These are phyloP conservation scores for Talaromyces nanjingensis DNA, from an alignment of 495 filamentous ascomycete genomes.

Conservation along the genomic window DNA sequence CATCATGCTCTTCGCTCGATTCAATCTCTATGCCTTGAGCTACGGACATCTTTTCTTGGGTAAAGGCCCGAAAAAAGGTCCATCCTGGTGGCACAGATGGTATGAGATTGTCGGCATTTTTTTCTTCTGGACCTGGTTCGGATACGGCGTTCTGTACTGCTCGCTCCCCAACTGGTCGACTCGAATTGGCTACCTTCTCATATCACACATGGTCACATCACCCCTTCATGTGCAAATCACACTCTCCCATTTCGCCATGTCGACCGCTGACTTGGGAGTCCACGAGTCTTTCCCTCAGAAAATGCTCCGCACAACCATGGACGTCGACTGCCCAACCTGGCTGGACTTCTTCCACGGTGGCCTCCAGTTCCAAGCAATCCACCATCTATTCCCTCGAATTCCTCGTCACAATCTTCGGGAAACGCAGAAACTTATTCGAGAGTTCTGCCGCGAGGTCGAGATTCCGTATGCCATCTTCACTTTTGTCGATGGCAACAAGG, in stretches of 20 bases:
- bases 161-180: slow-evolving; percentile 62
- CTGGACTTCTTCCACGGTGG: slow-evolving; percentile 96
- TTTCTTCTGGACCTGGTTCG: slow-evolving; percentile 95
- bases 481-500: slow-evolving; percentile 86
- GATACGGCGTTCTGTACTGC: slow-evolving; percentile 75
- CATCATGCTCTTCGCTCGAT: slow-evolving; percentile 77
- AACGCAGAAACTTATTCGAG: slow-evolving; percentile 74
- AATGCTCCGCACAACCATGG: slow-evolving; percentile 97
- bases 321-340: slow-evolving; percentile 92
- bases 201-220: slow-evolving; percentile 82
- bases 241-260: slow-evolving; percentile 95
- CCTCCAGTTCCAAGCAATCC: slow-evolving; percentile 93
- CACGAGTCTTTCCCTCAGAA: slow-evolving; percentile 90
- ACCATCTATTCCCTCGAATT: slow-evolving; percentile 91
- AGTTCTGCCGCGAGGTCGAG: slow-evolving; percentile 84
- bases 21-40: slow-evolving; percentile 83
- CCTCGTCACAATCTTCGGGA: slow-evolving; percentile 86
- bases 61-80: slow-evolving; percentile 71
- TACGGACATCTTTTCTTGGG: slow-evolving; percentile 75
- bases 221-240: slow-evolving; percentile 95
- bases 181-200: slow-evolving; percentile 68
- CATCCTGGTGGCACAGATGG: slow-evolving; percentile 84
- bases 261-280: slow-evolving; percentile 79
- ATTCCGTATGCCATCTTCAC: slow-evolving; percentile 94
- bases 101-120: slow-evolving; percentile 74